Percentiles rank a stretch among this genome's conserved stretches.
Conservation (phyloP, 306 rosid genomes). For the Rosa persica region DNA sequence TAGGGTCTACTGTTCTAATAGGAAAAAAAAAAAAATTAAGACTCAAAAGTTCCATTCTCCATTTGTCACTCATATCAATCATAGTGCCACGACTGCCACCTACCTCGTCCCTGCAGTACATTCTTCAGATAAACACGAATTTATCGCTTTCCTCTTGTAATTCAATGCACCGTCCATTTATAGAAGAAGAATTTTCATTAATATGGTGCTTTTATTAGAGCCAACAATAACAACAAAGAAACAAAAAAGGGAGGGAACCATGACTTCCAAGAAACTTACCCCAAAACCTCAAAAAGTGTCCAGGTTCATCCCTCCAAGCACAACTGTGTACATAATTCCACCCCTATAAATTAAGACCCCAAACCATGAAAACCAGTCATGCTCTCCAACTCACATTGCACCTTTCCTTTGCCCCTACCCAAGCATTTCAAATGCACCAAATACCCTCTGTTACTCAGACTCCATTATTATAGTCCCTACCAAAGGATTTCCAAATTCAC, state of each 20-base stretch:
- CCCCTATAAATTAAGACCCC: conserved; percentile 11
- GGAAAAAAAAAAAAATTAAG: too few species aligned
- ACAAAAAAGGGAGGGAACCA: background rate
- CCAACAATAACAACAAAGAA: background rate
- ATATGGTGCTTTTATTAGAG: background rate
- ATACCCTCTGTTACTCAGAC: background rate
- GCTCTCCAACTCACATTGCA: conserved; percentile 18
- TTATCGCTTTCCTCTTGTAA: too few species aligned
- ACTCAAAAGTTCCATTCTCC: too few species aligned
- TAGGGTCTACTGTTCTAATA: too few species aligned
- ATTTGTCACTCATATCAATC: too few species aligned
- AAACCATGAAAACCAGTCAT: background rate
- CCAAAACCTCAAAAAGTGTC: conserved; percentile 20
- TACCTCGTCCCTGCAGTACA: too few species aligned
- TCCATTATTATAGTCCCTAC: background rate
- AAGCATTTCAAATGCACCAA: too few species aligned
- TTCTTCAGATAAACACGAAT: too few species aligned
- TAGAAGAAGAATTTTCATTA: too few species aligned
- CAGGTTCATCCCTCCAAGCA: conserved; percentile 38
- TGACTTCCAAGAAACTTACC: background rate
- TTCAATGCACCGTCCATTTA: too few species aligned
- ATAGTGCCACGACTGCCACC: too few species aligned
- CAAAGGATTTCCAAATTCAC: background rate
- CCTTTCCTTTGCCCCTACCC: background rate
- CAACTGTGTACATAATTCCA: too few species aligned